Evolutionary conservation across 495 filamentous ascomycete species (phyloP).

Genomic region (Lasiosphaeria miniovina): DNA sequence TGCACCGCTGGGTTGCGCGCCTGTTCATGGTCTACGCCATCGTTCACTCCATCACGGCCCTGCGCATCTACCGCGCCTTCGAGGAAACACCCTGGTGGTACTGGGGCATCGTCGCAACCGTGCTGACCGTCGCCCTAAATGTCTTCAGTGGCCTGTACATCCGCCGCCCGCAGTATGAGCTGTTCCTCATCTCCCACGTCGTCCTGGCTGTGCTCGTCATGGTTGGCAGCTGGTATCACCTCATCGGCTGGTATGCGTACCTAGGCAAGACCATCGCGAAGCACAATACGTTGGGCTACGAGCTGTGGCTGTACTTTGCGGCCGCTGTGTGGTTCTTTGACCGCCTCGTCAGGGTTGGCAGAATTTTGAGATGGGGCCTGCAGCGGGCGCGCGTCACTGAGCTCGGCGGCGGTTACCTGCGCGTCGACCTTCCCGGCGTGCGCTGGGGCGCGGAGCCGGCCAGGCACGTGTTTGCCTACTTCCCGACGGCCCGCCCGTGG

Average conservation of each 20-base stretch:
- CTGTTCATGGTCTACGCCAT: slow-evolving; percentile 35
- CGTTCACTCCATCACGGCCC: slow-evolving; percentile 32
- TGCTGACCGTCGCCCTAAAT: slow-evolving; percentile 20
- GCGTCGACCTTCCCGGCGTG: slow-evolving; percentile 36
- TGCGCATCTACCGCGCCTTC: slow-evolving; percentile 15
- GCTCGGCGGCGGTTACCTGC: slow-evolving; percentile 30
- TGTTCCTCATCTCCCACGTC: slow-evolving; percentile 41
- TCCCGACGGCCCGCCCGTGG: slow-evolving; percentile 38
- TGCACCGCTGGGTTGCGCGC: slow-evolving; percentile 47
- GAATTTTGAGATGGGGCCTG: slow-evolving; percentile 29
- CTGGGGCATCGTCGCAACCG: slow-evolving; percentile 41
- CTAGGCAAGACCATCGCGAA: slow-evolving; percentile 7
- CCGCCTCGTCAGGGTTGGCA: slow-evolving; percentile 34
- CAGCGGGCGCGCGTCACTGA: slow-evolving; percentile 32
- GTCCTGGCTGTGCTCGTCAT: slow-evolving; percentile 36
- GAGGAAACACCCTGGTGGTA: slow-evolving; percentile 30
- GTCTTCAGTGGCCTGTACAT: slow-evolving; percentile 24
- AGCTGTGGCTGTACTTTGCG: slow-evolving; percentile 45
- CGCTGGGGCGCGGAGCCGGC: slow-evolving; percentile 29
- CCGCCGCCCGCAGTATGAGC: slow-evolving; percentile 34
- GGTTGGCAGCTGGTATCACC: slow-evolving; percentile 43
- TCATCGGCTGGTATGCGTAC: slow-evolving; percentile 22
- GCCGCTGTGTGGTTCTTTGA: slow-evolving; percentile 47
- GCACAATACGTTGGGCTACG: slow-evolving; percentile 33
- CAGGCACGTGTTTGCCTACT: slow-evolving; percentile 40